phyloP scores from a whole-genome alignment of 306 rosid species.

The Castanea crenata region DNA sequence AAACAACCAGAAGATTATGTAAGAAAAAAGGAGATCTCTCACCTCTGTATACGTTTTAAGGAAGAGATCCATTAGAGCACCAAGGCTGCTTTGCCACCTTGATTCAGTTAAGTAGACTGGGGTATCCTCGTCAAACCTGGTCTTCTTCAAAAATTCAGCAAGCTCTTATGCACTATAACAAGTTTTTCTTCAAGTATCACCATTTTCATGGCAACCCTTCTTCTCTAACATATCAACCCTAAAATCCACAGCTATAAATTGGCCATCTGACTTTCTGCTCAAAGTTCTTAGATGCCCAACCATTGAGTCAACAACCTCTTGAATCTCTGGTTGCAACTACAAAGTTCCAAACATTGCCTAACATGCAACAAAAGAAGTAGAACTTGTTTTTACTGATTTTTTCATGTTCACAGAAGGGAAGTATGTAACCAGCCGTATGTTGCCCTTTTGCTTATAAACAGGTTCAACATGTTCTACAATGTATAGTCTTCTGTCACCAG shows the following conservation, averaged over 20 bases:
- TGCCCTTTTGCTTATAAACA: constrained; percentile 68
- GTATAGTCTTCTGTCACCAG: constrained; percentile 83
- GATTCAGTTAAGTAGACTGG: constrained; percentile 87
- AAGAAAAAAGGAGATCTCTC: constrained; percentile 18
- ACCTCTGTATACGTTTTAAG: constrained; percentile 92
- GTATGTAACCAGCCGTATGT: constrained; percentile 80
- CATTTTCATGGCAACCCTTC: constrained; percentile 72
- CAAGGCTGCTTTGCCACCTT: constrained; percentile 84
- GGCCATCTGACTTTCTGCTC: constrained; percentile 81
- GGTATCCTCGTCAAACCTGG: constrained; percentile 77
- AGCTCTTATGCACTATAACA: constrained; percentile 80
- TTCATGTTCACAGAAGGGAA: constrained; percentile 90
- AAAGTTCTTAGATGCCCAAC: constrained; percentile 71
- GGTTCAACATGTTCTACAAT: constrained; percentile 74
- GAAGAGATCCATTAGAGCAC: constrained; percentile 79
- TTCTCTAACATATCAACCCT: constrained; percentile 77
- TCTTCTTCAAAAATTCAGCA: constrained; percentile 75
- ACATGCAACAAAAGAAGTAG: constrained; percentile 66
- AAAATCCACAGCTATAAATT: constrained; percentile 80
- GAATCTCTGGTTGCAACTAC: constrained; percentile 72
- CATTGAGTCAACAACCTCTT: constrained; percentile 75
- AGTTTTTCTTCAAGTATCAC: constrained; percentile 56
- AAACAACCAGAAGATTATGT: neutral
- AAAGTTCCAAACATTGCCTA: constrained; percentile 92
- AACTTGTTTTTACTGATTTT: constrained; percentile 49